Base-by-base conservation (phyloP, 495 filamentous ascomycete species). In the Antarctomyces pellizariae region DNA sequence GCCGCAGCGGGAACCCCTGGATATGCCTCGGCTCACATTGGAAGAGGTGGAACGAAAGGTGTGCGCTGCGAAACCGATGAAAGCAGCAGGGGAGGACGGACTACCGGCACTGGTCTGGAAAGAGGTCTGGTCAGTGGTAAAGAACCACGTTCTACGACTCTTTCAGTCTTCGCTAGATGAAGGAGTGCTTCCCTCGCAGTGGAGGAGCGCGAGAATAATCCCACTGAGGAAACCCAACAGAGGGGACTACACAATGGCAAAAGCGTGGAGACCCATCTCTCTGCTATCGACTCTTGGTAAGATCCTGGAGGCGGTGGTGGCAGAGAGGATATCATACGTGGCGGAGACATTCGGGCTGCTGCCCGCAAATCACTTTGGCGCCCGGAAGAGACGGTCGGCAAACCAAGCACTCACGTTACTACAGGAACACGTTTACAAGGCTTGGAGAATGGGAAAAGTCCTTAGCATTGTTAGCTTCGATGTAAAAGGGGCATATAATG, bases 401-500 rank as follows among this genome's bases (percentile, higher is more conserved):
- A 28, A 25, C 11, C 29, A 46, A 13, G 37, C 35, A 18, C 28
- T 36, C 24, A 7, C 36, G 11, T 20, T 43, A 14, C 22, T 53
- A n/a, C 23, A 36, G 22, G 39, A 51, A 34, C 24, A 47, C 25
- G 40, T 47, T 23, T 45, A 42, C 21, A 32, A 29, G 7, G 45
- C 37, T 11, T 49, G 33, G 43, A 23, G 37, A 18, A 14, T 10
- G 6, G 22, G 14, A 16, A 27, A 26, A 17, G 16, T 36, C 17
- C 22, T 36, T 5, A 48, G 37, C 21, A n/a, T 54, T 26, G 39
- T 53, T 28, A 46, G 35, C 29, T 53, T 54, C 25, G 46, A 56
- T 39, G 45, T 53, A 10, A 52, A 53, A 34, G 49, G 49, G 7
- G 52, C 45, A 22, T 56, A 52, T 30, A 53, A 54, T 21, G 32